Base-by-base conservation (phyloP, 2,329 filamentous ascomycete species). In the Claviceps lovelessii region DNA sequence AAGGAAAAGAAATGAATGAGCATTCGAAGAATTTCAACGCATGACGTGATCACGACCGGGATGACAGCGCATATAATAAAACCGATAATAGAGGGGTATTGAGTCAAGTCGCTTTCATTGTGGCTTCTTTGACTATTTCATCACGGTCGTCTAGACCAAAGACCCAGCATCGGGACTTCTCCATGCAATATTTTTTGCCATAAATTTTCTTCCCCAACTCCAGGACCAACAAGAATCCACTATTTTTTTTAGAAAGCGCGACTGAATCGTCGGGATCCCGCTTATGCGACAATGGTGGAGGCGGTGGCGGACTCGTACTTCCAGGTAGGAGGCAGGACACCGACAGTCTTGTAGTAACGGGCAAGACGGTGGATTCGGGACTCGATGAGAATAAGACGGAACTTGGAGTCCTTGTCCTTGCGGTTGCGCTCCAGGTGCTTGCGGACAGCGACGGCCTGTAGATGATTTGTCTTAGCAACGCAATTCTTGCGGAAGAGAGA, bases 381-480 rank as follows among this genome's bases (percentile, higher is more conserved):
- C 84, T 98, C 93, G 78, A 98, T 95, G 68, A 98, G 87, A 91
- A 98, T 98, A 64, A 98, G 88, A 73, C 93, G 91, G 88, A 98
- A 98, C 84, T 98, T 98, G 82, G 86, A 88, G 83, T 98, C 93
- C 83, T 90, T 95, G 84, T 98, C 93, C 85, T 98, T 98, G 79
- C 93, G 91, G 86, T 98, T 98, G 78, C 89, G 89, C 85, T 96
- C 90, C 66, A 98, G 89, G 80, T 98, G 94, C 88, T 98, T 98
- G 80, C 93, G 91, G 80, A 98, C 93, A 72, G 90, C 86, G 68
- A 96, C 90, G 68, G 90, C 90, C 90, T 93, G 59, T n/a, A 3
- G 0, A 41, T 17, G 51, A 60, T 59, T 45, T 62, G 68, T 70
- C 49, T 57, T 49, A 58, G 46, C 31, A 47, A 48, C 28, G 9